These are phyloP conservation scores for Stagonosporopsis vannaccii DNA, from an alignment of 2,329 filamentous ascomycete genomes.

Conservation along the genomic window DNA sequence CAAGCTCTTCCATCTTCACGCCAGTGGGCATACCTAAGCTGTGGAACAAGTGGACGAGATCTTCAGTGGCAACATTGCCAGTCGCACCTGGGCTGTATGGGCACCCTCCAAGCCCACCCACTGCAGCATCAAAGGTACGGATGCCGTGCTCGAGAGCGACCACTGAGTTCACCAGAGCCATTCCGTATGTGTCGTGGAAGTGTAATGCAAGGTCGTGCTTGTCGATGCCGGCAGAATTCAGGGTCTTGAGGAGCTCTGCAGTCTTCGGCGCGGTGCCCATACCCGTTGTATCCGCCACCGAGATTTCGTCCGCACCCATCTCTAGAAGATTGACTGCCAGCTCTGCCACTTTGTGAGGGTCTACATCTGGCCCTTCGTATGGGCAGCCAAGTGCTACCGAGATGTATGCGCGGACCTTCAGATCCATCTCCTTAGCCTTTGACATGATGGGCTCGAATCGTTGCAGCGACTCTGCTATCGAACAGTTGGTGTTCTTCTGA, in stretches of 20 bases:
- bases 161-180: slow-evolving; percentile 82
- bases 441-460: slow-evolving; percentile 75
- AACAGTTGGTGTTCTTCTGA: slow-evolving; percentile 82
- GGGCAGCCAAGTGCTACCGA: slow-evolving; percentile 78
- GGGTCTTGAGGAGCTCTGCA: slow-evolving; percentile 67
- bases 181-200: slow-evolving; percentile 89
- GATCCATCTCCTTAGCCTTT: slow-evolving; percentile 67
- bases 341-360: slow-evolving; percentile 66
- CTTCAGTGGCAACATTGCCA: slow-evolving; percentile 85
- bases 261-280: slow-evolving; percentile 83
- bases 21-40: slow-evolving; percentile 78
- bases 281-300: slow-evolving; percentile 87
- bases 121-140: slow-evolving; percentile 78
- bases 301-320: slow-evolving; percentile 90
- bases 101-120: slow-evolving; percentile 82
- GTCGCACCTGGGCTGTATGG: slow-evolving; percentile 86
- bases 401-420: slow-evolving; percentile 80
- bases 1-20: slow-evolving; percentile 55
- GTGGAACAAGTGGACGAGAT: slow-evolving; percentile 78
- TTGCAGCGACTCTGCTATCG: slow-evolving; percentile 74
- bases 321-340: slow-evolving; percentile 73
- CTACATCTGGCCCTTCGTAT: slow-evolving; percentile 70
- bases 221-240: slow-evolving; percentile 72
- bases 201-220: slow-evolving; percentile 79
- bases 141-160: slow-evolving; percentile 80